A percentile compares a stretch with the other conserved stretches of the same genome.
Conservation (phyloP, 2,329 filamentous ascomycete species). For the Orbilia ellipsospora region DNA sequence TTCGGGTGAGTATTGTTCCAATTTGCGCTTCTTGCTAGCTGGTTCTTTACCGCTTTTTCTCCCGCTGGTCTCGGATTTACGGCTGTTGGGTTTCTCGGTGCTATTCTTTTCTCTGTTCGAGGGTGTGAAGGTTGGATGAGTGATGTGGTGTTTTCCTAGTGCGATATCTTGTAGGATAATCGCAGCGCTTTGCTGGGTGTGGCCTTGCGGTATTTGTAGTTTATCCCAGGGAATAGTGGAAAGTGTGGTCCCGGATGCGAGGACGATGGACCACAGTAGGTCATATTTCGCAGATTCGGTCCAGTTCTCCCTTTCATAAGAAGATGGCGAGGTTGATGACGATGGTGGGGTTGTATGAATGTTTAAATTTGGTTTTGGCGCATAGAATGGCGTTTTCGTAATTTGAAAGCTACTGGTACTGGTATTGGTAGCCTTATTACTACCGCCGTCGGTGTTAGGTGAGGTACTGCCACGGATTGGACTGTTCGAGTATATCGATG, state of each 20-base stretch:
- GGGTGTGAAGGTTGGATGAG: conserved; percentile 47
- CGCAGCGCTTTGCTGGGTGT: conserved; percentile 22
- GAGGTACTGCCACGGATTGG: background rate
- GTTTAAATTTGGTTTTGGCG: background rate
- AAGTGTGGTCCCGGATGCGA: conserved; percentile 22
- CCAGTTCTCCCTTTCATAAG: conserved; percentile 38
- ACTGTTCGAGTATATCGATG: background rate
- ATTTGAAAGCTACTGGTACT: conserved; percentile 14
- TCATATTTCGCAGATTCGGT: conserved; percentile 44
- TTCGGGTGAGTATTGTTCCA: background rate
- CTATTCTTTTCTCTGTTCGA: conserved; percentile 16
- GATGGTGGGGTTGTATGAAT: background rate
- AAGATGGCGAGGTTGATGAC: background rate
- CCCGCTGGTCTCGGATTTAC: background rate
- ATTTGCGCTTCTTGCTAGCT: background rate
- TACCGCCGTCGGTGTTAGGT: background rate
- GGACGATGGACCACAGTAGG: conserved; percentile 41
- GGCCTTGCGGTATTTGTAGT: conserved; percentile 6
- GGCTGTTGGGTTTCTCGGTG: background rate
- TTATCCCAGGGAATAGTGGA: conserved; percentile 29
- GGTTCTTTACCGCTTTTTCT: conserved; percentile 15
- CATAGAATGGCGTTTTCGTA: background rate
- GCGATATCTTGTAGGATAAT: conserved; percentile 45
- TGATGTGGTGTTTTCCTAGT: conserved; percentile 44
- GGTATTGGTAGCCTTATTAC: background rate